Evolutionary conservation across 2,329 filamentous ascomycete species (phyloP), one percentile per base, ranked within the genome.

Genomic region (Xylaria sp.): DNA sequence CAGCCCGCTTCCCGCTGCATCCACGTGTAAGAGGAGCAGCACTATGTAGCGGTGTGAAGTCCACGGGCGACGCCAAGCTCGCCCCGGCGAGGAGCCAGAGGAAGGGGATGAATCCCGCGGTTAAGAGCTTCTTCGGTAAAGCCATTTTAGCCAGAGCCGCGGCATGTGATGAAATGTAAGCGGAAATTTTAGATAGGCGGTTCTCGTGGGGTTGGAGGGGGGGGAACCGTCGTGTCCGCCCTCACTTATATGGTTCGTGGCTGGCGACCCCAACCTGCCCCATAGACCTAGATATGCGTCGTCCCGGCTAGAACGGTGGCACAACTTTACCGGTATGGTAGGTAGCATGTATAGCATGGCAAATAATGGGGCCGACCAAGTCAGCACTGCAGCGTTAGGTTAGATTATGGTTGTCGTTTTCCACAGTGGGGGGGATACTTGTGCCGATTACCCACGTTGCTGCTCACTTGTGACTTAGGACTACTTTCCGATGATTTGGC

Each of bases 1-100:
- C 25, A 4, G 62, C 48, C n/a, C 53, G 18, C 5, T 40, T 27
- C 18, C 29, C 50, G 35, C 69, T 66, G 23, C 69, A 35, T 8
- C 32, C 32, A 35, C 32, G 10, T 1, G 32, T 10, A 35, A 10
- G 8, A 35, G 32, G 32, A 35, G 29, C 69, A 0, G 27, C 32
- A 12, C 44, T 29, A 13, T 9, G 47, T 29, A 12, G 29, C 27
- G 27, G 5, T 32, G 21, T 13, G 40, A 63, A 35, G 51, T 53
- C 29, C 4, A 32, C 3, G 13, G 59, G 47, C n/a, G 51, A 60
- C 18, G 47, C 63, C 5, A 25, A 53, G 53, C 53, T 40, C 35
- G 35, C 47, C 18, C n/a, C 10, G 8, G 12, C 12, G 53, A 67
- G 27, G 32, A 58, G 42, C 6, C 60, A 16, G 6, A 60, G 47